phyloP scores from a whole-genome alignment of 371 early-diverging fungal species.

The Apophysomyces variabilis region DNA sequence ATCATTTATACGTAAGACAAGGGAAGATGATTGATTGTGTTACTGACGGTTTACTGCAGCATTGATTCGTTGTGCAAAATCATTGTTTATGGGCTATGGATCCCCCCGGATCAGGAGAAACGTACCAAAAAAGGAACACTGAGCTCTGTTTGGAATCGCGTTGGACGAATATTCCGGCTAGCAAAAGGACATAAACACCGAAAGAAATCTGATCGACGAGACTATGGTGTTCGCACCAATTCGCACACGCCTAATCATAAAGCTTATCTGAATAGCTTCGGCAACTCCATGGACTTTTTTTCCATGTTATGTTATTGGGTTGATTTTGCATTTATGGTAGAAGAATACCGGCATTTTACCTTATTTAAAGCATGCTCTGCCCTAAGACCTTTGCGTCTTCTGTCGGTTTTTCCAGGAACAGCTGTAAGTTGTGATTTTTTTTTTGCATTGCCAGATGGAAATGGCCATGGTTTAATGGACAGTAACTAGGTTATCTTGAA shows the following conservation, averaged over 20 bases:
- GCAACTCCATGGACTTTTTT: constrained; percentile 51
- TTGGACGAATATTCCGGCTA: neutral
- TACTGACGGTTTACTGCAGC: constrained; percentile 12
- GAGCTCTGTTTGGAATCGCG: neutral
- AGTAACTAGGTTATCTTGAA: constrained; percentile 50
- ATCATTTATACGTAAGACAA: constrained; percentile 52
- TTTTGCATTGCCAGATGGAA: neutral
- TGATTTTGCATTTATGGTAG: constrained; percentile 54
- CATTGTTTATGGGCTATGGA: constrained; percentile 56
- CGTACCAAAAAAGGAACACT: neutral
- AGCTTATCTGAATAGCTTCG: constrained; percentile 48
- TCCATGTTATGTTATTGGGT: constrained; percentile 58
- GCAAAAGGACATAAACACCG: neutral
- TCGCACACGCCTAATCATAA: constrained; percentile 29
- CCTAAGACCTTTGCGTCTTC: constrained; percentile 54
- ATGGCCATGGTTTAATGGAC: neutral
- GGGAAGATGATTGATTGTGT: neutral
- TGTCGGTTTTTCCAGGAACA: constrained; percentile 57
- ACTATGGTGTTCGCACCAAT: neutral
- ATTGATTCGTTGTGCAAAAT: constrained; percentile 39
- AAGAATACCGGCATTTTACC: constrained; percentile 46
- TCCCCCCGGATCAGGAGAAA: constrained; percentile 23
- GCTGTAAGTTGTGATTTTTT: constrained; percentile 41
- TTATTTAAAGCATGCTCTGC: constrained; percentile 60
- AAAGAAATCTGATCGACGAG: neutral